Conservation (phyloP, 2,329 filamentous ascomycete genomes). For the Pseudocercospora macadamiae region DNA sequence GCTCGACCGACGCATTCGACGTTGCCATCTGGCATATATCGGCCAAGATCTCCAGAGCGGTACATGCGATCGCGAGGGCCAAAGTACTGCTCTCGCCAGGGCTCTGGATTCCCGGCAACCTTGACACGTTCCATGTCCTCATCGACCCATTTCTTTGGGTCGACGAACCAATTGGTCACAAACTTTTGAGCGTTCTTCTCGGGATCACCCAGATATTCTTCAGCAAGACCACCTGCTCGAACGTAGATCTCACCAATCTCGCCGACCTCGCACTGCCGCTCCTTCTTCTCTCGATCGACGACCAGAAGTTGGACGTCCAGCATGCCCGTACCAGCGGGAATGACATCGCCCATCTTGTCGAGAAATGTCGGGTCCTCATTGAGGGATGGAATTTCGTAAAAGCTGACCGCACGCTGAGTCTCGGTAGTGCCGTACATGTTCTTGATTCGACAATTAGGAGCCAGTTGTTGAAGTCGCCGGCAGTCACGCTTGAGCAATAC, state of each 20-base stretch:
- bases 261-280: slow-evolving; percentile 74
- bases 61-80: slow-evolving; percentile 87
- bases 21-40: slow-evolving; percentile 70
- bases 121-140: slow-evolving; percentile 60
- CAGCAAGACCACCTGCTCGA: slow-evolving; percentile 79
- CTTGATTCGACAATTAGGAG: slow-evolving; percentile 72
- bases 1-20: slow-evolving; percentile 78
- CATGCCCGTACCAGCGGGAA: slow-evolving; percentile 86
- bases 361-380: slow-evolving; percentile 66
- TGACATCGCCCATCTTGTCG: slow-evolving; percentile 70
- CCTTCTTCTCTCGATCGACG: slow-evolving; percentile 69
- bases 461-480: slow-evolving; percentile 72
- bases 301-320: slow-evolving; percentile 85
- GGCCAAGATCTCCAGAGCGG: slow-evolving; percentile 81
- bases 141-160: slow-evolving; percentile 69
- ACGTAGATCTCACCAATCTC: slow-evolving; percentile 85
- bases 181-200: slow-evolving; percentile 77
- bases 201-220: slow-evolving; percentile 70
- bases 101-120: slow-evolving; percentile 58
- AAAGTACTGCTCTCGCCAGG: slow-evolving; percentile 77
- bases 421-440: slow-evolving; percentile 93
- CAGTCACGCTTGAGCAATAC: slow-evolving; percentile 85
- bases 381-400: slow-evolving; percentile 73
- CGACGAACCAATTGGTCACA: slow-evolving; percentile 82
- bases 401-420: slow-evolving; percentile 78